phyloP scores from a whole-genome alignment of 2,329 filamentous ascomycete species.

The Aspergillus glaucus region DNA sequence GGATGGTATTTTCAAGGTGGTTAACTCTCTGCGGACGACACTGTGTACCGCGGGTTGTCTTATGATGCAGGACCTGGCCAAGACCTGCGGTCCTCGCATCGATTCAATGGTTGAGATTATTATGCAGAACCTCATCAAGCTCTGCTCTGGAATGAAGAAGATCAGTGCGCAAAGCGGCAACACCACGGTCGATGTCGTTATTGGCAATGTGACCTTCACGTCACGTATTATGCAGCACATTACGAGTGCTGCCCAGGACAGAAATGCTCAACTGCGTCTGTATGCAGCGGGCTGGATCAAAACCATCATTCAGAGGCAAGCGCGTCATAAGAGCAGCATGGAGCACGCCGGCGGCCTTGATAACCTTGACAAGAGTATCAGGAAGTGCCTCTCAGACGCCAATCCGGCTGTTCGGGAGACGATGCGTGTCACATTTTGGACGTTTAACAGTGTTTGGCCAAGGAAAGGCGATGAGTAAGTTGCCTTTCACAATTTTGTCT shows the following conservation, averaged over 20 bases:
- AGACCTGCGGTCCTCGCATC: conserved; percentile 66
- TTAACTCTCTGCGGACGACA: conserved; percentile 79
- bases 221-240: conserved; percentile 79
- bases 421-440: conserved; percentile 82
- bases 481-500: neutral
- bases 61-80: conserved; percentile 77
- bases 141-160: conserved; percentile 85
- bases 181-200: conserved; percentile 69
- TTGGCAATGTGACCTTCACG: conserved; percentile 73
- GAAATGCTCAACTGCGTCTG: conserved; percentile 79
- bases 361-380: conserved; percentile 77
- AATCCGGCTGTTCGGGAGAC: conserved; percentile 86
- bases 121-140: conserved; percentile 81
- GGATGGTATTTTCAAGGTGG: conserved; percentile 82
- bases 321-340: conserved; percentile 68
- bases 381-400: conserved; percentile 79
- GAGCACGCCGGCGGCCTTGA: conserved; percentile 82
- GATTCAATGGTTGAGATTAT: conserved; percentile 87
- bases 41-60: conserved; percentile 80
- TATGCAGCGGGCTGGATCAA: conserved; percentile 79
- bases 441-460: conserved; percentile 71
- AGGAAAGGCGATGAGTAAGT: conserved; percentile 66
- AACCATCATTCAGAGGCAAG: conserved; percentile 71
- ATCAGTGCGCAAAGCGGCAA: conserved; percentile 83
- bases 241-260: conserved; percentile 76